Evolutionary conservation across 495 filamentous ascomycete species (phyloP).

Genomic region (Penicillium robsamsonii): DNA sequence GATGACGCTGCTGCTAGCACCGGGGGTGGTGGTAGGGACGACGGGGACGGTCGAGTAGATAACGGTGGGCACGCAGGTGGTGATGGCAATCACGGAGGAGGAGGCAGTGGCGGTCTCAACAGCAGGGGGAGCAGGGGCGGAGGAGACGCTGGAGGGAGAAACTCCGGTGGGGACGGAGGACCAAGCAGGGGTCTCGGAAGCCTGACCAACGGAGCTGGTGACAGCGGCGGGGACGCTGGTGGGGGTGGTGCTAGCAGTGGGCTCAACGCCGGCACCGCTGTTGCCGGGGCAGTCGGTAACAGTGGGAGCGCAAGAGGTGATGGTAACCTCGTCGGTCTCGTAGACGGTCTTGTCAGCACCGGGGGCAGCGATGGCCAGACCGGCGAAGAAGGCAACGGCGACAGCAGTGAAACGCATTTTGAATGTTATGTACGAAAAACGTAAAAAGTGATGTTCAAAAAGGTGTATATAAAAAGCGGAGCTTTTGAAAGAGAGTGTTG

Average conservation of each 20-base stretch:
- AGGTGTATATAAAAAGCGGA: constrained; percentile 21
- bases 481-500: constrained; percentile 44
- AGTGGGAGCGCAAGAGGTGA: constrained; percentile 59
- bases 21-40: constrained; percentile 22
- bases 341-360: constrained; percentile 48
- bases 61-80: constrained; percentile 47
- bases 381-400: constrained; percentile 51
- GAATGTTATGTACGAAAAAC: constrained; percentile 38
- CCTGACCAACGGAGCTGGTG: constrained; percentile 17
- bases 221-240: constrained; percentile 14
- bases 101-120: constrained; percentile 11
- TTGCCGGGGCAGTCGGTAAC: constrained; percentile 58
- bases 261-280: constrained; percentile 16
- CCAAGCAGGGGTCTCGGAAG: constrained; percentile 7
- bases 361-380: constrained; percentile 42
- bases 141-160: constrained; percentile 9
- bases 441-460: constrained; percentile 38
- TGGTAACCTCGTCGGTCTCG: constrained; percentile 53
- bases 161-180: constrained; percentile 21
- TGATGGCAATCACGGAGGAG: constrained; percentile 34
- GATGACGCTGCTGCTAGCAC: constrained; percentile 20
- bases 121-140: constrained; percentile 19
- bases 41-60: constrained; percentile 39
- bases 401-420: constrained; percentile 57
- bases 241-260: constrained; percentile 15